Evolutionary conservation across 192 early-diverging fungal genomes (phyloP), one percentile per base, ranked within the genome.

Genomic region (Coemansia sp.): DNA sequence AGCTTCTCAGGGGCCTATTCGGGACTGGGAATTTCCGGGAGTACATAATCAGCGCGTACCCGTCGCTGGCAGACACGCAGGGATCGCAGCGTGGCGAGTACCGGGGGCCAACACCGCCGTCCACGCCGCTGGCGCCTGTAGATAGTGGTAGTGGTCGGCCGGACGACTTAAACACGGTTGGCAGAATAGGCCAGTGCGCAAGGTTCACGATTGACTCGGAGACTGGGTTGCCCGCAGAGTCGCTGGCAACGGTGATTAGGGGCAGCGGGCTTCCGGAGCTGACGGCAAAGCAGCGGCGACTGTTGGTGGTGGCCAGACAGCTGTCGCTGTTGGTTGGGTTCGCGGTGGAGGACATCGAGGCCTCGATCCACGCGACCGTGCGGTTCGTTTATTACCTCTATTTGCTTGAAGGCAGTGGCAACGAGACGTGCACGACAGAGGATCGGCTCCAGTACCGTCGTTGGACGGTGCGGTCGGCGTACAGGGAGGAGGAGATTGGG

Each of bases 31-130:
- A 80, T 66, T 80, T 80, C 55, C 72, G 69, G 17, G 69, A 67
- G 40, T 70, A 65, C 59, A 67, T 80, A 5, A 40, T 80, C 11
- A 80, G 72, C 68, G 68, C 77, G 9, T 80, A 75, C 66, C 77
- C 77, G 38, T 41, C 60, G 5, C 64, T 75, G 17, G 40, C 66
- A 20, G 67, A 70, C 12, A 20, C 53, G 37, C 63, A 68, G 12
- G 61, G 63, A 20, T 58, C 65, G 40, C 61, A 54, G 17, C 49
- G 62, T 14, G n/a, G 58, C 39, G 56, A 43, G 38, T 69, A 71
- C 59, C 49, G 40, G 5, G 72, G 69, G 3, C 69, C 72, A 2
- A 75, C 72, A 17, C 72, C 77, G 44, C 77, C 77, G 2, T 75
- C 72, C n/a, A 75, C 77, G 17, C 77, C 77, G 16, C 0, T n/a